Base-by-base conservation (phyloP, 2,329 filamentous ascomycete species). In the Fragosphaeria purpurea region DNA sequence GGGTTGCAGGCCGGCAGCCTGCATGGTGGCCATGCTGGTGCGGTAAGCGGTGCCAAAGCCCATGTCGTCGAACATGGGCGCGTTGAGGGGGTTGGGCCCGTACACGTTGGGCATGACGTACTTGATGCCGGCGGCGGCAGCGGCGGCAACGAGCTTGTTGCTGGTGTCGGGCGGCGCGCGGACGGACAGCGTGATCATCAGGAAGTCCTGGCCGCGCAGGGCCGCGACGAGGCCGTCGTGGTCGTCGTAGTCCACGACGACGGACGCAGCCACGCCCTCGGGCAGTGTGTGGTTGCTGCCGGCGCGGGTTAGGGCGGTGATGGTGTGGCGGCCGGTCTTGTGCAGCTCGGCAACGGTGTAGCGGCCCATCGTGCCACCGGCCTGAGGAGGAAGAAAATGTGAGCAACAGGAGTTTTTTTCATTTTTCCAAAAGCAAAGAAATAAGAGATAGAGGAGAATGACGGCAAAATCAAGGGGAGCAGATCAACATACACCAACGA, bases 241-340 rank as follows among this genome's bases (percentile, higher is more conserved):
- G 51, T 62, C 54, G 46, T 54, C 55, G 50, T 64, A 63, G 64
- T 78, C 63, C 22, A 22, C 22, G 51, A 75, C 61, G 31, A 58
- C 61, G 30, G 63, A 66, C 38, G 69, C 59, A 5, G 59, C 56
- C 43, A 74, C 42, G 22, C 63, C 70, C 0, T 59, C 55, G 7
- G 70, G 71, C 4, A 77, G 61, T 0, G 56, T 65, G 52, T 56
- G 63, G 4, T 60, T 67, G 56, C 72, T 73, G 34, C 66, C 69
- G 2, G 55, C 48, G 43, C 75, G 73, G 2, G 70, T 71, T 41
- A 80, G 61, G 53, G 72, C 73, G 1, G 74, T 79, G 53, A 79
- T 61, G 11, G 57, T 69, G 59, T 75, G 72, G 44, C 69, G 69
- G 49, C 71, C 71, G 32, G 56, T 57, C 44, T 50, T 45, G 39